Conservation (phyloP, 2,329 filamentous ascomycete genomes). For the Periconia digitata region DNA sequence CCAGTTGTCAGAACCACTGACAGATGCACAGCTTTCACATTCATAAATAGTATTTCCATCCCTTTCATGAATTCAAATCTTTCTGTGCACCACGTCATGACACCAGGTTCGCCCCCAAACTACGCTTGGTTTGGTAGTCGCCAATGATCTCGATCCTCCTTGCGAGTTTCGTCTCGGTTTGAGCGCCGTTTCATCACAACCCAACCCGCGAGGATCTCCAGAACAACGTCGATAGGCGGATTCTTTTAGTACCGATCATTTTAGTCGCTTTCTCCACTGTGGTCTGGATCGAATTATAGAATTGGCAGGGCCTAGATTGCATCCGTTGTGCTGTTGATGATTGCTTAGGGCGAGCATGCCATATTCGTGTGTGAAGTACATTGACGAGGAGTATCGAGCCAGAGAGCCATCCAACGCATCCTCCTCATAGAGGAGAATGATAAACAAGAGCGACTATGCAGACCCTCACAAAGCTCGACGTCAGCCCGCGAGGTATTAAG, state of each 20-base stretch:
- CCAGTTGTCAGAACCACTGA: no score
- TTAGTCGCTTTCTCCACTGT: not conserved
- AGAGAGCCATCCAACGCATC: no score
- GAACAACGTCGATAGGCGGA: slow-evolving; percentile 6
- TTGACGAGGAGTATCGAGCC: no score
- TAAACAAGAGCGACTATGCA: no score
- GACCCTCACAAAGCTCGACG: not conserved
- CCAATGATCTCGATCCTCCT: not conserved
- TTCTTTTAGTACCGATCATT: not conserved
- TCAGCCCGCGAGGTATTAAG: not conserved
- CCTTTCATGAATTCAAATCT: not conserved
- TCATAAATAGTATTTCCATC: no score
- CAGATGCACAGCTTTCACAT: no score
- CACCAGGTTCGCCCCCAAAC: not conserved
- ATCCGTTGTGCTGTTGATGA: not conserved
- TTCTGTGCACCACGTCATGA: not conserved
- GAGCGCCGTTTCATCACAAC: slow-evolving; percentile 27
- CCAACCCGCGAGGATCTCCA: slow-evolving; percentile 7
- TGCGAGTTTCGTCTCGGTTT: slow-evolving; percentile 29
- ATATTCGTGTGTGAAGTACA: not conserved
- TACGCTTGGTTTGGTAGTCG: not conserved
- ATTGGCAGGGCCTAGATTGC: not conserved
- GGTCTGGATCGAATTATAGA: not conserved
- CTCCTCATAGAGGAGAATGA: not conserved
- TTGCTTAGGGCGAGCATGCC: not conserved